Evolutionary conservation across 768 basidiomycete genomes (phyloP).

Genomic region (Lenzites betulinus): DNA sequence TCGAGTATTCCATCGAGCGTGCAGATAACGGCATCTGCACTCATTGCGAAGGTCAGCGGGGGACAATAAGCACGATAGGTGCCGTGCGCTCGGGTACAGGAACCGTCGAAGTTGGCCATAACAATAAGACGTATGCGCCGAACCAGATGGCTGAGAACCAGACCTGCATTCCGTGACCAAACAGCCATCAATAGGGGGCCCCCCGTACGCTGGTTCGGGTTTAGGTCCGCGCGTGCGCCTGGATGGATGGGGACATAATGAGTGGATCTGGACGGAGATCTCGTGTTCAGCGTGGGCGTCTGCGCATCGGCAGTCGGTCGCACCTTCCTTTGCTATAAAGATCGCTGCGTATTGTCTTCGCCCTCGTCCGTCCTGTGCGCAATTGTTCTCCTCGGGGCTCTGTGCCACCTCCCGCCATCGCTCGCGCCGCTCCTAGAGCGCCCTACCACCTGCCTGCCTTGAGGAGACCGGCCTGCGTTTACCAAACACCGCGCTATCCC

Average conservation of each 20-base stretch:
- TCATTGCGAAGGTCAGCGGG: conserved; percentile 23
- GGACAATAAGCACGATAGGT: conserved; percentile 29
- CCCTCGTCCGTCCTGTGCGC: conserved; percentile 56
- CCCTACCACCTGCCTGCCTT: conserved; percentile 34
- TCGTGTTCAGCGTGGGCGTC: conserved; percentile 19
- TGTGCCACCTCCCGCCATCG: conserved; percentile 51
- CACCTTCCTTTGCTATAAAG: conserved; percentile 34
- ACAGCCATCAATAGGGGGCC: conserved; percentile 22
- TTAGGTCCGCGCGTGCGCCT: conserved; percentile 24
- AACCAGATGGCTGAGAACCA: conserved; percentile 23
- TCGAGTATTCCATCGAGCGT: conserved; percentile 21
- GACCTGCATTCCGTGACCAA: conserved; percentile 26
- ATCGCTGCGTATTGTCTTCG: conserved; percentile 34
- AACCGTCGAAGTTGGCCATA: conserved; percentile 20
- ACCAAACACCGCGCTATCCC: conserved; percentile 32
- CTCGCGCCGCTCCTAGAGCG: conserved; percentile 43
- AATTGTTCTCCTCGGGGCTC: conserved; percentile 63
- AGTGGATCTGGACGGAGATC: conserved; percentile 27
- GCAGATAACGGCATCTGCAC: conserved; percentile 29
- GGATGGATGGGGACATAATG: conserved; percentile 24
- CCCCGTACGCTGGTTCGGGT: conserved; percentile 26
- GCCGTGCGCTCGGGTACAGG: conserved; percentile 25
- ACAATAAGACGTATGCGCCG: conserved; percentile 28
- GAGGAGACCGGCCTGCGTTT: conserved; percentile 30
- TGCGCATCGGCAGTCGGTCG: conserved; percentile 29